Percentiles rank a stretch among this genome's conserved stretches.
These are phyloP conservation scores for Pseudomicrostroma phylloplanum DNA, from an alignment of 1,284 basidiomycete species.

Conservation along the genomic window DNA sequence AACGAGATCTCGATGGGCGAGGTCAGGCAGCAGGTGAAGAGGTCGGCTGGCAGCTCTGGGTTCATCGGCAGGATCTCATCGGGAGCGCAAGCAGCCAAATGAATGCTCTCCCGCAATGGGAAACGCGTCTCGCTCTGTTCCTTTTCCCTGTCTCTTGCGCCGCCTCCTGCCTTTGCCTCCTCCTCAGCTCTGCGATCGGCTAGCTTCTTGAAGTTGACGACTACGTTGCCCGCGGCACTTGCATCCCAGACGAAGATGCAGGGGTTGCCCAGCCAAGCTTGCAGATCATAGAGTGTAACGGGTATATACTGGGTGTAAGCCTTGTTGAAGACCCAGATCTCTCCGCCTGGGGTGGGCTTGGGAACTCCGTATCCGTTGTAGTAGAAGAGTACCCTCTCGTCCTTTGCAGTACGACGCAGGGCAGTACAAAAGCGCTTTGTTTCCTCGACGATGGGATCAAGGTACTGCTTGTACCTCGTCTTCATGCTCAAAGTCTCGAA, in stretches of 20 bases:
- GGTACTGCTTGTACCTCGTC: constrained; percentile 60
- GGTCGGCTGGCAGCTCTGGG: constrained; percentile 90
- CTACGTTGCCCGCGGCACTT: constrained; percentile 85
- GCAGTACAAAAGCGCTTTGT: constrained; percentile 81
- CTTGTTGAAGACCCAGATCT: constrained; percentile 97
- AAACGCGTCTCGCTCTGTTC: constrained; percentile 45
- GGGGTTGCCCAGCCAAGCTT: constrained; percentile 74
- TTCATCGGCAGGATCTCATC: constrained; percentile 89
- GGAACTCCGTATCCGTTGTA: constrained; percentile 99
- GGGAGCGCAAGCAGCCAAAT: constrained; percentile 87
- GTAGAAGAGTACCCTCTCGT: constrained; percentile 91
- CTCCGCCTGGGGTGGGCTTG: constrained; percentile 89
- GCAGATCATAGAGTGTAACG: constrained; percentile 84
- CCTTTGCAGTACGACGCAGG: constrained; percentile 79
- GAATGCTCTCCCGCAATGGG: constrained; percentile 82
- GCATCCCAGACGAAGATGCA: constrained; percentile 99
- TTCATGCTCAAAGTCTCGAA: constrained; percentile 82
- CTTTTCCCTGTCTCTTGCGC: constrained; percentile 13
- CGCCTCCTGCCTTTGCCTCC: constrained; percentile 47
- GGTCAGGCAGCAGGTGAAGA: constrained; percentile 95
- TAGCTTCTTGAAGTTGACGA: constrained; percentile 83
- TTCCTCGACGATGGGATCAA: constrained; percentile 93
- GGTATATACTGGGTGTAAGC: constrained; percentile 98
- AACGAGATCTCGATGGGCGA: constrained; percentile 96
- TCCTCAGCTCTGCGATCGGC: constrained; percentile 81